Evolutionary conservation across 192 early-diverging fungal species (phyloP), one percentile per base, ranked within the genome.

Genomic region (Phlyctochytrium bullatum): DNA sequence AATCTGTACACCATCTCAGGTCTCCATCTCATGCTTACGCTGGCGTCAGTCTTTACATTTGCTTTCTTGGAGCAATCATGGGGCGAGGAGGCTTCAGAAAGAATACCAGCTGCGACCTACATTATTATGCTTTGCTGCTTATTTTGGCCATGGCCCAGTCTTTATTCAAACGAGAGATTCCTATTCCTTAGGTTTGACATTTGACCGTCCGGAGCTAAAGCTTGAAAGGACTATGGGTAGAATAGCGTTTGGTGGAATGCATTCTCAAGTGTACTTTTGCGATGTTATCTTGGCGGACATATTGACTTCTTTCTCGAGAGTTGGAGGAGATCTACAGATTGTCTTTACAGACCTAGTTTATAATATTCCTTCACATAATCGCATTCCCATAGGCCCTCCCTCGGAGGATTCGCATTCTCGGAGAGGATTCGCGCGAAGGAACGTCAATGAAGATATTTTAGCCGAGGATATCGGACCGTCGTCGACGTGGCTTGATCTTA

Each of bases 271-370:
- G 0, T 62, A 72, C 24, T 80, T 84, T 54, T 77, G 75, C 63
- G 97, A 98, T 66, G 83, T 95, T 29, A 88, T 98, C 34, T 76
- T 98, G 57, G 94, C 95, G 0, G 97, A 98, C 85, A 91, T 98
- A 31, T 70, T 98, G 76, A 98, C 95, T 0, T 93, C 91, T 61
- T 97, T 93, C 75, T 91, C 95, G 1, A 86, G 90, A 52, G 90
- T 95, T 23, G 80, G 97, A 62, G 91, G 92, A 12, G 96, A 97
- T 71, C 65, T 94, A 14, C 85, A 87, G 59, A 76, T 85, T 12
- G 85, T 91, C 0, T 76, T 76, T 17, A 87, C 89, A 51, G 83
- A 90, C 69, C 54, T 57, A 6, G 20, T 57, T 24, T 57, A 57
- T 25, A 27, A 57, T 25, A 28, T 25, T 27, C 54, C 54, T 6